phyloP scores from a whole-genome alignment of 805 yeast genomes.

The Metschnikowia amazonensis region DNA sequence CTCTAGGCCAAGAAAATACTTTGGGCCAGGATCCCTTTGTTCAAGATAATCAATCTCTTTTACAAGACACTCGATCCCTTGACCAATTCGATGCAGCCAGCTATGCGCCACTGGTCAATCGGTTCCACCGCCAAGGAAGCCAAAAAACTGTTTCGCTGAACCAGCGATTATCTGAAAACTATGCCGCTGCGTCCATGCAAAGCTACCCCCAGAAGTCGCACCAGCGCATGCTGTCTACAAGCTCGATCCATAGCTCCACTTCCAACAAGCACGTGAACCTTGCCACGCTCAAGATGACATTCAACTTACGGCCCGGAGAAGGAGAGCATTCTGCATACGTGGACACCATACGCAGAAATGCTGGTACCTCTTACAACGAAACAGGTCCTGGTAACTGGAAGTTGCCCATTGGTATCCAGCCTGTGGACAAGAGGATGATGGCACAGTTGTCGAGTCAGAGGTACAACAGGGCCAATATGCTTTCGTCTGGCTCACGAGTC shows the following conservation, averaged over 20 bases:
- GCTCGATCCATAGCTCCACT: slow-evolving; percentile 32
- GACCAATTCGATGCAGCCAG: slow-evolving; percentile 4
- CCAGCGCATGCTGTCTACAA: slow-evolving; percentile 25
- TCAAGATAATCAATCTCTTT: not conserved
- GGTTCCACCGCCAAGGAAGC: slow-evolving; percentile 1
- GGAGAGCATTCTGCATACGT: slow-evolving; percentile 54
- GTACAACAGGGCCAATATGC: slow-evolving; percentile 9
- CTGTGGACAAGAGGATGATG: slow-evolving; percentile 34
- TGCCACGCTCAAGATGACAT: slow-evolving; percentile 33
- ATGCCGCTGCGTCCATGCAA: not conserved
- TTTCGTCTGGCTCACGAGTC: slow-evolving; percentile 7
- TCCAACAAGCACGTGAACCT: slow-evolving; percentile 36
- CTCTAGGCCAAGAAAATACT: not conserved
- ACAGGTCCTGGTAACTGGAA: slow-evolving; percentile 46
- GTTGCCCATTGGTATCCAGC: slow-evolving; percentile 53
- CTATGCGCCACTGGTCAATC: not conserved
- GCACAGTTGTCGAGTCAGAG: slow-evolving; percentile 19
- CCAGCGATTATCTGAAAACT: not conserved
- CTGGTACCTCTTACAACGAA: slow-evolving; percentile 49
- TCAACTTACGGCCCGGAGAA: slow-evolving; percentile 42
- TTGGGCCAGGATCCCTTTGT: no score
- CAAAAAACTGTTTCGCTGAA: not conserved
- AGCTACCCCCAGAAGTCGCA: slow-evolving; percentile 4
- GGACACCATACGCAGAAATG: slow-evolving; percentile 36
- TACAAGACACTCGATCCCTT: not conserved